Percentiles rank a stretch among this genome's conserved stretches.
These are phyloP conservation scores for Aphelidium insulamus DNA, from an alignment of 371 early-diverging fungal species.

Conservation along the genomic window DNA sequence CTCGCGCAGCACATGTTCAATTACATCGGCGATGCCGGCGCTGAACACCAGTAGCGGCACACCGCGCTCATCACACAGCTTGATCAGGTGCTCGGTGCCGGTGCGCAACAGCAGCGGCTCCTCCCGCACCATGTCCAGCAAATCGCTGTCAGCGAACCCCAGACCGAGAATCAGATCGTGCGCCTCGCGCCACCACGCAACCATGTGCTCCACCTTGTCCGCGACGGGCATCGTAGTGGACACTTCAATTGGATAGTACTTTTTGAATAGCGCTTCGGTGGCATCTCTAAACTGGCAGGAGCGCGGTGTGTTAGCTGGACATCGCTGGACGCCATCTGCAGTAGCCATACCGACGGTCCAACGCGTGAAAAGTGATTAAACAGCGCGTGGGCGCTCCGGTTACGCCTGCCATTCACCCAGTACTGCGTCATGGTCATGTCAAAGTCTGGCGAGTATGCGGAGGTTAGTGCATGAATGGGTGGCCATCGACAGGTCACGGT, in stretches of 20 bases:
- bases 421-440: constrained; percentile 52
- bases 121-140: constrained; percentile 26
- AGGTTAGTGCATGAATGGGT: background rate
- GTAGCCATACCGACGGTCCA: constrained; percentile 11
- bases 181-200: constrained; percentile 44
- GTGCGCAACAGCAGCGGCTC: constrained; percentile 23
- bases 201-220: constrained; percentile 41
- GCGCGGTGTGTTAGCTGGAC: background rate
- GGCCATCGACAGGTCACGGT: background rate
- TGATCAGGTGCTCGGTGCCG: constrained; percentile 18
- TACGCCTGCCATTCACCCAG: constrained; percentile 29
- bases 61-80: constrained; percentile 8
- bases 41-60: constrained; percentile 48
- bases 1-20: constrained; percentile 23
- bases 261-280: constrained; percentile 20
- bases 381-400: constrained; percentile 32
- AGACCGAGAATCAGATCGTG: constrained; percentile 25
- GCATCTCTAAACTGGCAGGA: constrained; percentile 16
- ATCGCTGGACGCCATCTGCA: background rate
- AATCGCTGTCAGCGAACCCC: constrained; percentile 20
- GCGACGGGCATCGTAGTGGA: constrained; percentile 17
- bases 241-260: constrained; percentile 52
- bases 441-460: constrained; percentile 22
- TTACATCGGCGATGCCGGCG: constrained; percentile 47
- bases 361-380: constrained; percentile 20